Percentiles rank a stretch among this genome's conserved stretches.
Evolutionary conservation across 768 basidiomycete genomes (phyloP).

Genomic region (Boletus subparvulus): DNA sequence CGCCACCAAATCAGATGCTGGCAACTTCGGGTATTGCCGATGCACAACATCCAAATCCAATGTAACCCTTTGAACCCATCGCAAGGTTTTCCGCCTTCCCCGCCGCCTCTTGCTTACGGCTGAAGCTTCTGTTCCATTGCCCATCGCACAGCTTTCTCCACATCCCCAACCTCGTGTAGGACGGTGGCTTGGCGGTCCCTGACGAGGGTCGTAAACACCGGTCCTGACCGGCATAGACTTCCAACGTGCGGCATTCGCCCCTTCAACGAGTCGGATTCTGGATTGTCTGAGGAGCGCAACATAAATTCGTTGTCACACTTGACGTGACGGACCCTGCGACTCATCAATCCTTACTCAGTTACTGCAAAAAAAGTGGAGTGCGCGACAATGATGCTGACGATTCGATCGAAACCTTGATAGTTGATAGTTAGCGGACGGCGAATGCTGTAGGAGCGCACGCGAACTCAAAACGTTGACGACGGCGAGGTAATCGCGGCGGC

Average conservation of each 20-base stretch:
- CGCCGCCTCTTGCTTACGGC: slow-evolving; percentile 23
- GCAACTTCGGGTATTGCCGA: no score
- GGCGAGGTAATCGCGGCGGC: no score
- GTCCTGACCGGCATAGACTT: slow-evolving; percentile 84
- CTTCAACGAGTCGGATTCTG: slow-evolving; percentile 85
- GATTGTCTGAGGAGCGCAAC: slow-evolving; percentile 59
- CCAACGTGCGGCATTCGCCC: slow-evolving; percentile 85
- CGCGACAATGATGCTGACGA: no score
- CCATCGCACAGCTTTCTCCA: slow-evolving; percentile 78
- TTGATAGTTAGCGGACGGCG: no score
- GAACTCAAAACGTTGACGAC: no score
- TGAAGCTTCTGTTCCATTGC: slow-evolving; percentile 49
- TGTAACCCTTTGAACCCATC: slow-evolving; percentile 2
- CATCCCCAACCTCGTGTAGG: slow-evolving; percentile 75
- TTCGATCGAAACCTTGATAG: no score
- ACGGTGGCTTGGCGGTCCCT: slow-evolving; percentile 61
- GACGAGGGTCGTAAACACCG: slow-evolving; percentile 73
- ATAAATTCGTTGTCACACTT: slow-evolving; percentile 11
- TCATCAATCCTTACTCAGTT: slow-evolving; percentile 28
- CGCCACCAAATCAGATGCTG: no score
- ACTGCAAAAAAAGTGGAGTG: no score
- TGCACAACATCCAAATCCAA: no score
- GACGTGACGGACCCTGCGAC: slow-evolving; percentile 26
- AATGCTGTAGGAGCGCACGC: no score
- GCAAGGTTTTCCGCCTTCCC: slow-evolving; percentile 2